Base-by-base conservation (phyloP, 768 basidiomycete genomes). In the Dioszegia hungarica region DNA sequence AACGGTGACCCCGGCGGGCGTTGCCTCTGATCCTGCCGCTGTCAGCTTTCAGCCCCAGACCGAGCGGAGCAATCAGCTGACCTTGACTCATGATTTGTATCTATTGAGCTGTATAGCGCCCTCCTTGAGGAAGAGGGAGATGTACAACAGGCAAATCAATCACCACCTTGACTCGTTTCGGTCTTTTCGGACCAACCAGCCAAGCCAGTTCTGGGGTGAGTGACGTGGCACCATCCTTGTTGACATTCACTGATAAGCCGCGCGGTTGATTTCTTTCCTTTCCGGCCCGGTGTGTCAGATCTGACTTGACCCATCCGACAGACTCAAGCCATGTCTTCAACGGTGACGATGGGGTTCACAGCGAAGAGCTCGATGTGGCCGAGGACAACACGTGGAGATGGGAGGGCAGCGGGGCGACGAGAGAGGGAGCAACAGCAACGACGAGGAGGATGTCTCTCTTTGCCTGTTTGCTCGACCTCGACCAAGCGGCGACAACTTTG, bases 1-100 rank as follows among this genome's bases (percentile, higher is more conserved):
- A 37, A 73, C 71, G 53, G 73, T 71, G 28, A 75, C 69, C 51
- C 73, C 73, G 57, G 68, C 56, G 33, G 71, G 73, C 61, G 73
- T 20, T 22, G 17, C 36, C 70, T 72, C 43, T 49, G 27, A 36
- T 31, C 24, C 36, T 46, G 31, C 47, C 28, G 34, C 20, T 24
- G n/a, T 31, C 37, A 46, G 38, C 31, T 49, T 31, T 37, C 25
- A 29, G 14, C 31, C 12, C 12, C 22, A 31, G 8, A 17, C 33
- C 10, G n/a, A 20, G 8, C 19, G 28, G 24, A 17, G 9, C 41
- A 11, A n/a, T 22, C 14, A 28, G 34, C 59, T 45, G 19, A 55
- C 54, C 53, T 43, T 49, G 46, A 29, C 46, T 50, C 47, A 50
- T 57, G 36, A 22, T 8, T 33, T n/a, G n/a, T n/a, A n/a, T n/a